Evolutionary conservation across 257 asterid species (phyloP), one percentile per base, ranked within the genome.

Genomic region (Plantago major): DNA sequence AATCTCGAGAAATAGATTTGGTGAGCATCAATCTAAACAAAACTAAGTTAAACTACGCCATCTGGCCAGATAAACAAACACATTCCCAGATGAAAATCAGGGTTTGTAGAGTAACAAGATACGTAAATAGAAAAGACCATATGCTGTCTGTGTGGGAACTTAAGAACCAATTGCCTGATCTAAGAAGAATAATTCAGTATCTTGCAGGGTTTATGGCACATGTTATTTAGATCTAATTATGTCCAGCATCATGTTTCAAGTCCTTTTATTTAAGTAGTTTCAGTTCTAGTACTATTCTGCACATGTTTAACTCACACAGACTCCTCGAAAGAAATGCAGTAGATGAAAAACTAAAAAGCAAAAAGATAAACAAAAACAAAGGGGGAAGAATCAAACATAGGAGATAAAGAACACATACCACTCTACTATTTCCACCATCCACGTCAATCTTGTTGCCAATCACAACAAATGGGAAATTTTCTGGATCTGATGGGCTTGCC

Each of bases 401-500:
- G 7, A 3, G 48, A 33, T 46, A 51, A 17, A 46, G 48, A 46
- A 30, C 28, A 43, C 16, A 59, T 82, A 92, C 99, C 89, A 89
- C 96, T 83, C 99, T 81, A 64, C 95, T 84, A 69, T 87, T 89
- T 74, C 97, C 99, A 68, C 96, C 95, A 77, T 92, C 99, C 72
- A 87, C 85, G 62, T 92, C 99, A 76, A 74, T 64, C 89, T 92
- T 92, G 88, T 92, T 92, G 61, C 99, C 99, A 51, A 92, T 76
- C 81, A 92, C 99, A 75, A 92, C 95, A 82, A 92, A 92, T 28
- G 97, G 97, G 68, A 92, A 92, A 68, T 92, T 89, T 66, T 92
- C 99, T 17, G 96, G 99, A 75, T 92, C 97, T 9, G 97, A 74
- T 50, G 99, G 99, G 68, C 95, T 87, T 43, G 99, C 97, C 99